Percentiles rank a stretch among this genome's conserved stretches.
Conservation (phyloP, 495 filamentous ascomycete species). For the Penicillium desertorum region DNA sequence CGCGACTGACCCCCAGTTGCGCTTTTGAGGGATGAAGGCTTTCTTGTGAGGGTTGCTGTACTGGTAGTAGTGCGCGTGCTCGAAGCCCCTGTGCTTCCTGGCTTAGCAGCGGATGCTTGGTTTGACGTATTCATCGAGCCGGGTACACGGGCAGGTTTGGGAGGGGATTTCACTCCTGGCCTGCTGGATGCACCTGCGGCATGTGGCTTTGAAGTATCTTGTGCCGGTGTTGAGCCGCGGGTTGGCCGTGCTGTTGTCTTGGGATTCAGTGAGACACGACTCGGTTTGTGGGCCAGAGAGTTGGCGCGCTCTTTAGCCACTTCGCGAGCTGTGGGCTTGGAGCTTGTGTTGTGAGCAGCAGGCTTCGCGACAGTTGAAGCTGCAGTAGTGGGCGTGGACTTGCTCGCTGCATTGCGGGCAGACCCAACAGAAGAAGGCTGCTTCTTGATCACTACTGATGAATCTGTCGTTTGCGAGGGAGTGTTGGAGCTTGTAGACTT, state of each 20-base stretch:
- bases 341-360: conserved; percentile 14
- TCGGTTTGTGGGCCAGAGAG: conserved; percentile 33
- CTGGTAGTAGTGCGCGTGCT: conserved; percentile 47
- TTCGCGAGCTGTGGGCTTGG: conserved; percentile 26
- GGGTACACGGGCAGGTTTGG: conserved; percentile 60
- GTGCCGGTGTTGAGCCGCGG: conserved; percentile 36
- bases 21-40: conserved; percentile 45
- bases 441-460: conserved; percentile 32
- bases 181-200: conserved; percentile 40
- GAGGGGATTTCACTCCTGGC: conserved; percentile 63
- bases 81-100: conserved; percentile 39
- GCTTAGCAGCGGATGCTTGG: conserved; percentile 59
- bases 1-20: conserved; percentile 23
- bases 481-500: conserved; percentile 14
- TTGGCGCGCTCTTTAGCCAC: conserved; percentile 34
- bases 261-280: conserved; percentile 35
- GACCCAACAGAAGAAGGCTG: conserved; percentile 43
- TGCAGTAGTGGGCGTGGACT: conserved; percentile 19
- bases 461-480: conserved; percentile 26
- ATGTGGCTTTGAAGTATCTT: conserved; percentile 31
- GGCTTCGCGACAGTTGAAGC: conserved; percentile 30
- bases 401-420: conserved; percentile 37
- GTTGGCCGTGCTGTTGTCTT: conserved; percentile 31
- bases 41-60: conserved; percentile 38
- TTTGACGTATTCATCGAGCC: conserved; percentile 63